Evolutionary conservation across 2,329 filamentous ascomycete genomes (phyloP).

Genomic region (Penicillium sp.): DNA sequence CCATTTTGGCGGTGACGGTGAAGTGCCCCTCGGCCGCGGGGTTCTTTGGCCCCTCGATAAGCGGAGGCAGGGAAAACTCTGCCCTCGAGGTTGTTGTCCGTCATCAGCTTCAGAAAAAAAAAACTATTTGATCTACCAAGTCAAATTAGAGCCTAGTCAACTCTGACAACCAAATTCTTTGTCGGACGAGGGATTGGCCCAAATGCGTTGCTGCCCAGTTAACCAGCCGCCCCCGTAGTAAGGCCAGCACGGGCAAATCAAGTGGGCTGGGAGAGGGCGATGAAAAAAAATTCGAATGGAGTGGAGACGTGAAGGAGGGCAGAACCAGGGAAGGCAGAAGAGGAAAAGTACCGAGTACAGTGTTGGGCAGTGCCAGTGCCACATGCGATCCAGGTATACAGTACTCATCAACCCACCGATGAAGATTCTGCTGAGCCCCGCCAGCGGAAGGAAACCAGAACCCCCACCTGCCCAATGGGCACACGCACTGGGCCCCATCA

Average conservation of each 20-base stretch:
- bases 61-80: constrained; percentile 7
- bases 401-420: constrained; percentile 25
- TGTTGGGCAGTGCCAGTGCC: background rate
- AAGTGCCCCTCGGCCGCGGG: constrained; percentile 26
- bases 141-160: background rate
- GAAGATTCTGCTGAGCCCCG: constrained; percentile 40
- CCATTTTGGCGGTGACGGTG: constrained; percentile 27
- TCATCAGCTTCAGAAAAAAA: constrained; percentile 8
- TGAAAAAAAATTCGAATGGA: constrained; percentile 33
- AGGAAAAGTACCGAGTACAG: constrained; percentile 16
- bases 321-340: constrained; percentile 33
- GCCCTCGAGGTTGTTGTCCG: constrained; percentile 17
- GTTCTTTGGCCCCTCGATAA: constrained; percentile 7
- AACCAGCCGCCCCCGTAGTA: constrained; percentile 18
- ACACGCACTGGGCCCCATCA: background rate
- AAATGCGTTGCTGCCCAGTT: constrained; percentile 47
- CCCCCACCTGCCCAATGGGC: constrained; percentile 10
- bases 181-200: constrained; percentile 16
- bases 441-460: constrained; percentile 2
- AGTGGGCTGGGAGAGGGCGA: constrained; percentile 25
- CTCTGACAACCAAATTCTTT: background rate
- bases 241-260: constrained; percentile 4
- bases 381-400: constrained; percentile 5
- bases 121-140: background rate
- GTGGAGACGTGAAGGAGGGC: constrained; percentile 29